A percentile compares a stretch with the other conserved stretches of the same genome.
phyloP scores from a whole-genome alignment of 139 green algal genomes.

The Auxenochlorella protothecoides region DNA sequence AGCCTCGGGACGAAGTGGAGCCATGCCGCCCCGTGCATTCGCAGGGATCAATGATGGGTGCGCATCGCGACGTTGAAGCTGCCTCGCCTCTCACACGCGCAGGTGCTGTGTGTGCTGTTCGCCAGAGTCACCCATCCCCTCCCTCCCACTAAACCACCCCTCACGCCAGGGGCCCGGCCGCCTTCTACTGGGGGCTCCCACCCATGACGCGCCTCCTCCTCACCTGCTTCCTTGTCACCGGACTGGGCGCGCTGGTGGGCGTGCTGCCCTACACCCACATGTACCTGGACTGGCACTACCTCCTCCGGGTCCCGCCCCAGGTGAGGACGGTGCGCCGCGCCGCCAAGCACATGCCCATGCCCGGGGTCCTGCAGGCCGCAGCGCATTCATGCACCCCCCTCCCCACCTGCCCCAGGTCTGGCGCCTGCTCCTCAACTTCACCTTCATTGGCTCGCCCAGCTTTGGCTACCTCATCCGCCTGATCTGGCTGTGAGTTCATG shows the following conservation, averaged over 20 bases:
- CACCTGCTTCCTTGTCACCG: conserved; percentile 16
- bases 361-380: not conserved
- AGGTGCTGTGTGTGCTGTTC: no score
- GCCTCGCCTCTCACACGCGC: no score
- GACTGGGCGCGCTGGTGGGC: conserved; percentile 1
- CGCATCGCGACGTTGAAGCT: no score
- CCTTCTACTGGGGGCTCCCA: conserved; percentile 16
- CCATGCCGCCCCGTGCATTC: no score
- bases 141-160: no score
- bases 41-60: no score
- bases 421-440: conserved; percentile 40
- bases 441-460: conserved; percentile 33
- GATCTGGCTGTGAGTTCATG: conserved; percentile 35
- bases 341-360: not conserved
- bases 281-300: conserved; percentile 13
- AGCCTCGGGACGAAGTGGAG: no score
- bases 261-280: conserved; percentile 11
- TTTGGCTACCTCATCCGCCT: conserved; percentile 33
- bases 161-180: conserved; percentile 1
- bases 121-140: no score
- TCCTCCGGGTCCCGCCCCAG: conserved; percentile 6
- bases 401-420: conserved; percentile 39
- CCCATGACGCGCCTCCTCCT: conserved; percentile 17
- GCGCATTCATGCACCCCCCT: not conserved
- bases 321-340: not conserved